Evolutionary conservation across 306 rosid species (phyloP).

Genomic region (Hippophae rhamnoides): DNA sequence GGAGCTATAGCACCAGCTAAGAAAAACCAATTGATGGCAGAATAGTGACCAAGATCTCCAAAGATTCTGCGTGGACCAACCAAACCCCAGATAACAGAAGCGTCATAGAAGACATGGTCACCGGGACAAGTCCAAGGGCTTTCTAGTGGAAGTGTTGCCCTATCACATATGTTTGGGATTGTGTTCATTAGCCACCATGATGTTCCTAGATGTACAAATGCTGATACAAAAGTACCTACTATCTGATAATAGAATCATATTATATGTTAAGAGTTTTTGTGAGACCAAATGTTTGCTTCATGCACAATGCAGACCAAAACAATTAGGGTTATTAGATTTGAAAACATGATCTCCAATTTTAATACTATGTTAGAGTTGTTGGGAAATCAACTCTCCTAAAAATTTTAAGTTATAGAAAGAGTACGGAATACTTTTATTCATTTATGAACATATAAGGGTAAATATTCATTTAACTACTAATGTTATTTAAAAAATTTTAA

Average conservation of each 20-base stretch:
- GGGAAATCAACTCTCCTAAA: too few relatives aligned
- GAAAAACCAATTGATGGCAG: slow-evolving; percentile 75
- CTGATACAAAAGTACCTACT: slow-evolving; percentile 46
- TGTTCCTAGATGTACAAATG: slow-evolving; percentile 54
- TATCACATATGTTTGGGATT: slow-evolving; percentile 50
- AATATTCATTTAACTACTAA: too few relatives aligned
- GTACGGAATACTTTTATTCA: too few relatives aligned
- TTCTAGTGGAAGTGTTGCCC: slow-evolving; percentile 51
- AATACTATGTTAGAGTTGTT: too few relatives aligned
- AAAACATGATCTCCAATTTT: too few relatives aligned
- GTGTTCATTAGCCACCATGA: slow-evolving; percentile 81
- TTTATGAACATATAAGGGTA: too few relatives aligned
- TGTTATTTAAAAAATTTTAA: too few relatives aligned
- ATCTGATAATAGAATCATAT: slow-evolving; percentile 30
- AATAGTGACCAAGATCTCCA: slow-evolving; percentile 68
- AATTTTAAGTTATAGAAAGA: too few relatives aligned
- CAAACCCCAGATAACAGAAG: slow-evolving; percentile 81
- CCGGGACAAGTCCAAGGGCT: slow-evolving; percentile 89
- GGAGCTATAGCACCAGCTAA: slow-evolving; percentile 68
- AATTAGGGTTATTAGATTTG: too few relatives aligned
- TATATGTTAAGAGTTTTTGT: too few relatives aligned
- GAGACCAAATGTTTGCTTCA: too few relatives aligned
- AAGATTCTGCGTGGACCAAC: slow-evolving; percentile 64
- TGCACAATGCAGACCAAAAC: too few relatives aligned
- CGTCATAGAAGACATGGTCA: slow-evolving; percentile 84